Evolutionary conservation across 78 protist genomes (phyloP).

Genomic region (Dictyostelium discoideum): dicty_2.7 NC_007088.5:2866501-2867000

Average conservation of each 20-base stretch:
- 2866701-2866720: too few relatives aligned
- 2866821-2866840: neutral
- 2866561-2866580: too few relatives aligned
- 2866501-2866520: neutral
- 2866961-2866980: conserved; percentile 39
- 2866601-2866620: neutral
- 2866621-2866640: neutral
- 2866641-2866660: neutral
- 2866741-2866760: neutral
- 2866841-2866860: neutral
- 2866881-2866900: neutral
- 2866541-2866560: neutral
- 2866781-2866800: too few relatives aligned
- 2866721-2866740: too few relatives aligned
- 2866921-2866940: conserved; percentile 68
- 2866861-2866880: conserved; percentile 54
- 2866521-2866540: neutral
- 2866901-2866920: neutral
- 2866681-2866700: too few relatives aligned
- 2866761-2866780: neutral
- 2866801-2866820: neutral
- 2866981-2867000: conserved; percentile 34
- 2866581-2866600: too few relatives aligned
- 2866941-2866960: conserved; percentile 31
- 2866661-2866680: neutral